A percentile compares a stretch with the other conserved stretches of the same genome.
Evolutionary conservation across 495 filamentous ascomycete genomes (phyloP).

Genomic region (Echria macrotheca): DNA sequence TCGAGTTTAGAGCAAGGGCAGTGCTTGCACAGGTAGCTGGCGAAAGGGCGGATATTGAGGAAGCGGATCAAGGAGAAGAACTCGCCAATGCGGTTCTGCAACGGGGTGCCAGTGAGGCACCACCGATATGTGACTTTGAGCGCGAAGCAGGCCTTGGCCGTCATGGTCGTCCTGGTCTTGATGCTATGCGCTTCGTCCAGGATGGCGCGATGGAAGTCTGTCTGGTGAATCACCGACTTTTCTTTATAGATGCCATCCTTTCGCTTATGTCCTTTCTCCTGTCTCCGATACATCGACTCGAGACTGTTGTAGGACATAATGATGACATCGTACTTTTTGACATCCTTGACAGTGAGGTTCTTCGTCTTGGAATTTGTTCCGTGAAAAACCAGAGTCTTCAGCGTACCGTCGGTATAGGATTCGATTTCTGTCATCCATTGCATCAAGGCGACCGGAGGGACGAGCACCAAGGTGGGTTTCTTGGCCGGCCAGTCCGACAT

Average conservation of each 20-base stretch:
- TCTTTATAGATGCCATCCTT: slow-evolving; percentile 65
- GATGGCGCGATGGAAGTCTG: slow-evolving; percentile 84
- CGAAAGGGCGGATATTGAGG: slow-evolving; percentile 78
- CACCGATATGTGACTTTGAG: slow-evolving; percentile 81
- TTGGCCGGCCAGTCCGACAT: slow-evolving; percentile 93
- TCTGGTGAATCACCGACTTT: slow-evolving; percentile 79
- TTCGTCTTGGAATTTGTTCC: slow-evolving; percentile 80
- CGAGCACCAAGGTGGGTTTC: slow-evolving; percentile 77
- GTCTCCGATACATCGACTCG: slow-evolving; percentile 85
- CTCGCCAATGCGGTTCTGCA: slow-evolving; percentile 95
- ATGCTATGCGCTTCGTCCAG: slow-evolving; percentile 97
- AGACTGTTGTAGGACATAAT: slow-evolving; percentile 95
- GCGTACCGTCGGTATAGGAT: slow-evolving; percentile 80
- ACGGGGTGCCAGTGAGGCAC: slow-evolving; percentile 90
- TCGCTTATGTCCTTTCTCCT: slow-evolving; percentile 84
- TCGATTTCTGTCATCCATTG: slow-evolving; percentile 94
- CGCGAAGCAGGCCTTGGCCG: slow-evolving; percentile 90
- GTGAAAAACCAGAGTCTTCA: slow-evolving; percentile 86
- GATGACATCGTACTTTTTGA: slow-evolving; percentile 82
- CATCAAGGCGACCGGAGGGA: slow-evolving; percentile 92
- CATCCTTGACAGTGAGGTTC: slow-evolving; percentile 60
- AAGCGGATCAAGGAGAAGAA: slow-evolving; percentile 94
- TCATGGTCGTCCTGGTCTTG: slow-evolving; percentile 82
- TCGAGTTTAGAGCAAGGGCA: slow-evolving; percentile 77
- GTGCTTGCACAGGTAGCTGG: slow-evolving; percentile 84